These are phyloP conservation scores for Fomitopsis schrenkii DNA, from an alignment of 1,284 basidiomycete genomes.

Conservation along the genomic window DNA sequence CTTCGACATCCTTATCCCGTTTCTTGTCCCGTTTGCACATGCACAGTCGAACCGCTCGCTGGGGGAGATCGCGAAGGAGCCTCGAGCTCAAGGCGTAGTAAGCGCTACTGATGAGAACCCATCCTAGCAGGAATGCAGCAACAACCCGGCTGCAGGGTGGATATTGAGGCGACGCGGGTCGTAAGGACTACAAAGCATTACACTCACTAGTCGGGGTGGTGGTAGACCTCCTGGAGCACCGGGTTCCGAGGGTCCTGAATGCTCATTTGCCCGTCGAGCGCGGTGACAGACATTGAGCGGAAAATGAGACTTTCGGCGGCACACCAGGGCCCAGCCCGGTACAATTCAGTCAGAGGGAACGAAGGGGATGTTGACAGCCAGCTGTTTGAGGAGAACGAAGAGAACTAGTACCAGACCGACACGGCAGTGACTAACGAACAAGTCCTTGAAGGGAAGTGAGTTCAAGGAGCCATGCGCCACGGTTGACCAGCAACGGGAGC, in stretches of 20 bases:
- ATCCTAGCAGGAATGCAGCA: slow-evolving; percentile 45
- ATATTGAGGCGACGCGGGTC: background rate
- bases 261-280: background rate
- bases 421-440: background rate
- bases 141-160: slow-evolving; percentile 34
- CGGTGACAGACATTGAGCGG: slow-evolving; percentile 12
- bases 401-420: background rate
- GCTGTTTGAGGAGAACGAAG: slow-evolving; percentile 5
- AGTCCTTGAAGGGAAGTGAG: background rate
- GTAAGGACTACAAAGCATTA: background rate
- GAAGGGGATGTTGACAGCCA: slow-evolving; percentile 7
- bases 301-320: background rate
- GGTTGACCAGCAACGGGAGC: background rate
- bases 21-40: background rate
- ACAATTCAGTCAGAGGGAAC: background rate
- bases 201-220: slow-evolving; percentile 27
- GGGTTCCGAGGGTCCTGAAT: slow-evolving; percentile 13
- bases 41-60: slow-evolving; percentile 7
- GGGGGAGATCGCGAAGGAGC: slow-evolving; percentile 1
- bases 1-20: slow-evolving; percentile 6
- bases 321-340: slow-evolving; percentile 9
- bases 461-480: background rate
- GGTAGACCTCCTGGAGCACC: slow-evolving; percentile 15
- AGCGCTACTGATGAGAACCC: slow-evolving; percentile 43
- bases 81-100: slow-evolving; percentile 18